Evolutionary conservation across 805 yeast species (phyloP).

Genomic region (Zygoascus biomembranicola): DNA sequence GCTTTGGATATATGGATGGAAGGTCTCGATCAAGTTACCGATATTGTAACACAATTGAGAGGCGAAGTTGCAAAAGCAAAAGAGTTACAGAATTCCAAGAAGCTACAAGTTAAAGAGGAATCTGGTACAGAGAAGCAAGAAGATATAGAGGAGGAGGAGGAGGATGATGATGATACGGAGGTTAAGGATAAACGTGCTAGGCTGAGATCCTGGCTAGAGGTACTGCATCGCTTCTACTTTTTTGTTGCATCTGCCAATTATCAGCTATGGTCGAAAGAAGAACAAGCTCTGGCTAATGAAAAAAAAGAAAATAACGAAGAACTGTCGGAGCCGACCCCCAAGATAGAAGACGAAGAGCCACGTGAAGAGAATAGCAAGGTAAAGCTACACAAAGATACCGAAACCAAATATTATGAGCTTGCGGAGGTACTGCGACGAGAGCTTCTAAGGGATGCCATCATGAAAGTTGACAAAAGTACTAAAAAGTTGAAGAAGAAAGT

Average conservation of each 20-base stretch:
- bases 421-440: conserved; percentile 57
- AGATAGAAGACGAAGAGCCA: conserved; percentile 4
- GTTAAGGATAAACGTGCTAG: conserved; percentile 6
- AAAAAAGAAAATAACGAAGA: background rate
- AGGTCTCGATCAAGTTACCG: conserved; percentile 24
- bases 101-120: conserved; percentile 9
- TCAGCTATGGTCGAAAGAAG: conserved; percentile 35
- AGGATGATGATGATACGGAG: conserved; percentile 12
- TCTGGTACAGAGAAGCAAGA: conserved; percentile 18
- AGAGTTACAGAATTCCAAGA: conserved; percentile 11
- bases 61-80: conserved; percentile 10
- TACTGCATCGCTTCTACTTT: conserved; percentile 70
- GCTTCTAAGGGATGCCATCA: conserved; percentile 36
- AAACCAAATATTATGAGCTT: conserved; percentile 43
- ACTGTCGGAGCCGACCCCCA: background rate
- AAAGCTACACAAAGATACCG: conserved; percentile 33
- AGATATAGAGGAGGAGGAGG: conserved; percentile 16
- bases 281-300: conserved; percentile 12
- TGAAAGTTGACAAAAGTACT: conserved; percentile 18
- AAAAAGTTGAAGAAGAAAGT: conserved; percentile 6
- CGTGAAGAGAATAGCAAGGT: conserved; percentile 12
- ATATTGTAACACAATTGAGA: conserved; percentile 17
- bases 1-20: conserved; percentile 43
- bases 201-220: conserved; percentile 43
- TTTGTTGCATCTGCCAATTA: conserved; percentile 67